These are phyloP conservation scores for Helotiales sp. DNA, from an alignment of 2,329 filamentous ascomycete genomes.

Conservation along the genomic window DNA sequence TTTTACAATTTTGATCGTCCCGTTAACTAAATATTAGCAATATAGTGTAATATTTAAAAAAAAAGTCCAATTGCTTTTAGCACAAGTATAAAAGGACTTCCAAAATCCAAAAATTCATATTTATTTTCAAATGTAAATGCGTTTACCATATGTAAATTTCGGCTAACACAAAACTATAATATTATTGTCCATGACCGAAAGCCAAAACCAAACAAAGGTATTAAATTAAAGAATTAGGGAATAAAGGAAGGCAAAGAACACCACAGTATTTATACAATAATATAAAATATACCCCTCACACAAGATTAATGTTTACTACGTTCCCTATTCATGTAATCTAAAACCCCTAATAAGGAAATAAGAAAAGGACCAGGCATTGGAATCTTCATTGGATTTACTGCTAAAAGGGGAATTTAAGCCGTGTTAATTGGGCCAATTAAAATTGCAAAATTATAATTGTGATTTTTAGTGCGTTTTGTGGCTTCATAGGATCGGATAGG, in stretches of 20 bases:
- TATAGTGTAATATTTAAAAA: background rate
- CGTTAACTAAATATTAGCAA: background rate
- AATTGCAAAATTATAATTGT: background rate
- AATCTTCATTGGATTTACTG: background rate
- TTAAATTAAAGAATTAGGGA: background rate
- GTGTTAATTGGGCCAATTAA: background rate
- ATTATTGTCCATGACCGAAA: background rate
- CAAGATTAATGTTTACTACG: background rate
- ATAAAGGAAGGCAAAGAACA: conserved; percentile 1
- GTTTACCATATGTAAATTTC: background rate
- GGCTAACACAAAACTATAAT: background rate
- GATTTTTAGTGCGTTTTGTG: background rate
- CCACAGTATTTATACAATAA: conserved; percentile 3
- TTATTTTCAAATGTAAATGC: background rate
- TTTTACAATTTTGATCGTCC: background rate
- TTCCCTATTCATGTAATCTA: background rate
- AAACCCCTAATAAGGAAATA: background rate
- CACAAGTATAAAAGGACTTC: background rate
- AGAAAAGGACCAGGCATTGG: background rate
- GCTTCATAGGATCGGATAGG: background rate
- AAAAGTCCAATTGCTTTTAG: background rate
- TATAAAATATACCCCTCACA: background rate
- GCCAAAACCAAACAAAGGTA: background rate
- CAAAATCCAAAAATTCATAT: background rate
- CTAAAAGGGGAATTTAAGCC: background rate